Conservation (phyloP, 306 rosid species). For the Lotus japonicus region DNA sequence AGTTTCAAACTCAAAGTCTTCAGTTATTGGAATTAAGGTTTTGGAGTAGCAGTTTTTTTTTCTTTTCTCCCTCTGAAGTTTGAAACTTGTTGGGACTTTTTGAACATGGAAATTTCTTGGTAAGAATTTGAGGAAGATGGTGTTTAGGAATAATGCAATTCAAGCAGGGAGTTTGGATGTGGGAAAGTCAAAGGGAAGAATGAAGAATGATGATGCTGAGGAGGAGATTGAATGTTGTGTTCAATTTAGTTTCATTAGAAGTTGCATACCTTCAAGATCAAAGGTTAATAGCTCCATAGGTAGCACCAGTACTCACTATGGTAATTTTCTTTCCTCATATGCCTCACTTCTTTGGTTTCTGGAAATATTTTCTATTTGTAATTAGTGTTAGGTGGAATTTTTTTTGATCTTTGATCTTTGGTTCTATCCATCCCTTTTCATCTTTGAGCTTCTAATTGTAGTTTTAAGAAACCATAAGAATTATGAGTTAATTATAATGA, state of each 20-base stretch:
- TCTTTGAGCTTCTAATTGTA: slow-evolving; percentile 8
- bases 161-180: slow-evolving; percentile 59
- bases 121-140: slow-evolving; percentile 49
- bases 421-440: neutral
- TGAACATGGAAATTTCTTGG: slow-evolving; percentile 11
- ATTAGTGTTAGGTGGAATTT: neutral
- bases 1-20: slow-evolving; percentile 16
- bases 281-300: slow-evolving; percentile 74
- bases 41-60: slow-evolving; percentile 1
- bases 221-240: slow-evolving; percentile 68
- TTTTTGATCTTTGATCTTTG: neutral
- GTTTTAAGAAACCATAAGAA: slow-evolving; percentile 16
- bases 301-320: slow-evolving; percentile 48
- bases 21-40: slow-evolving; percentile 26
- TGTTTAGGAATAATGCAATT: slow-evolving; percentile 49
- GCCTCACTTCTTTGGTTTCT: neutral
- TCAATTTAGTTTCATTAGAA: slow-evolving; percentile 52
- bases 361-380: neutral
- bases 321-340: slow-evolving; percentile 34
- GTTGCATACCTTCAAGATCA: slow-evolving; percentile 84
- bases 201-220: slow-evolving; percentile 39
- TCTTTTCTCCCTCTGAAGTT: neutral
- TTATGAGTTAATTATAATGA: neutral
- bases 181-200: slow-evolving; percentile 47
- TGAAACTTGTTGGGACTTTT: slow-evolving; percentile 14